These are phyloP conservation scores for Colletotrichum tamarilloi DNA, from an alignment of 2,329 filamentous ascomycete species.

Conservation along the genomic window DNA sequence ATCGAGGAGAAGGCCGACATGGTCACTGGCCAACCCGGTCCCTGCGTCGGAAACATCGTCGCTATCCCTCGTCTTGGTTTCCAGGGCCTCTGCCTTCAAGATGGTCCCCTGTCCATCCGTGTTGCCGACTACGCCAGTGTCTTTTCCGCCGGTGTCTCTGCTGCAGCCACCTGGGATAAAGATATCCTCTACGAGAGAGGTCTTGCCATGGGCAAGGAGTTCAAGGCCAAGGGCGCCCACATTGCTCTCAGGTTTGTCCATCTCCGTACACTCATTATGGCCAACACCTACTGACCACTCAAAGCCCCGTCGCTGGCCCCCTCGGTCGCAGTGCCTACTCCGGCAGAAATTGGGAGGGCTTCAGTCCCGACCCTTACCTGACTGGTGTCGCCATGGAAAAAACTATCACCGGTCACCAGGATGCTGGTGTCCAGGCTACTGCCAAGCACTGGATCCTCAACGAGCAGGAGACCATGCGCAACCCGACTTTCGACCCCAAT, in stretches of 20 bases:
- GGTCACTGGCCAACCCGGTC: slow-evolving; percentile 48
- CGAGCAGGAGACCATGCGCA: slow-evolving; percentile 48
- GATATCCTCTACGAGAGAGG: slow-evolving; percentile 65
- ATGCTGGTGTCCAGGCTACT: slow-evolving; percentile 50
- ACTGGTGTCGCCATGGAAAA: slow-evolving; percentile 63
- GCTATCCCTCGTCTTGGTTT: slow-evolving; percentile 54
- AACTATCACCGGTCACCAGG: slow-evolving; percentile 48
- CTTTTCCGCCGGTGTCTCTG: slow-evolving; percentile 69
- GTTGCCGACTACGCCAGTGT: slow-evolving; percentile 56
- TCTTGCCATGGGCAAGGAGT: slow-evolving; percentile 64
- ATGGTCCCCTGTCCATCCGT: slow-evolving; percentile 50
- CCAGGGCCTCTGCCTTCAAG: slow-evolving; percentile 53
- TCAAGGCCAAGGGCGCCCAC: slow-evolving; percentile 78
- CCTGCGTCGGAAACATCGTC: slow-evolving; percentile 49
- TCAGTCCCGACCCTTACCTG: slow-evolving; percentile 74
- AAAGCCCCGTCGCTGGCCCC: slow-evolving; percentile 56
- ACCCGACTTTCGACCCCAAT: slow-evolving; percentile 41
- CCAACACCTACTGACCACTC: not conserved
- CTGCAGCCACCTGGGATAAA: slow-evolving; percentile 75
- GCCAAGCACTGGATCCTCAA: slow-evolving; percentile 53
- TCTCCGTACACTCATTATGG: not conserved
- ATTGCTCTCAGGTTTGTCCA: slow-evolving; percentile 61
- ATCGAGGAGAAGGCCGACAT: slow-evolving; percentile 46
- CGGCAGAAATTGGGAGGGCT: slow-evolving; percentile 75
- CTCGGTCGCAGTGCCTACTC: slow-evolving; percentile 54